Evolutionary conservation across 805 yeast species (phyloP).

Genomic region (Metschnikowia peoriensis): DNA sequence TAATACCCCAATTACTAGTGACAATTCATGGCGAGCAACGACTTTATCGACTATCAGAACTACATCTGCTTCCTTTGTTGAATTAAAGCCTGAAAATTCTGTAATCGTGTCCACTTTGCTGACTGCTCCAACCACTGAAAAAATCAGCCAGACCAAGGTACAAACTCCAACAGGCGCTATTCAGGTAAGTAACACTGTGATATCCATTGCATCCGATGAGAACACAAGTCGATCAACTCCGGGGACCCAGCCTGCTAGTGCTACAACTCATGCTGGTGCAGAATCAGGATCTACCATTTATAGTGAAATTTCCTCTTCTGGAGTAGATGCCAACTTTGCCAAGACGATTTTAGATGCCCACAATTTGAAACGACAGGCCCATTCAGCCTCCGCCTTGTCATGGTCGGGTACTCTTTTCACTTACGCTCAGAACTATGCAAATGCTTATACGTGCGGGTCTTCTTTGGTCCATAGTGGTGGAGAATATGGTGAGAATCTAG

Average conservation of each 20-base stretch:
- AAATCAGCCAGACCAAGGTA: background rate
- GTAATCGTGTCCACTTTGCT: background rate
- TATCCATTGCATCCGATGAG: background rate
- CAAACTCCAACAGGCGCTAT: background rate
- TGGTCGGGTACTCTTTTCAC: constrained; percentile 57
- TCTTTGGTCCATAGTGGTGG: constrained; percentile 18
- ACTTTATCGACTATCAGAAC: constrained; percentile 11
- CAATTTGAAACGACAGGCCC: constrained; percentile 34
- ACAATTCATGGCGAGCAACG: background rate
- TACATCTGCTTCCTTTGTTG: background rate
- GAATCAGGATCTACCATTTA: constrained; percentile 16
- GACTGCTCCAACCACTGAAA: background rate
- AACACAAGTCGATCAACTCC: background rate
- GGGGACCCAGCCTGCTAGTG: background rate
- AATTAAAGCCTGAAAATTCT: background rate
- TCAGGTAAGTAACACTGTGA: background rate
- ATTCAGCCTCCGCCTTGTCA: constrained; percentile 29
- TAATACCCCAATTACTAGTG: background rate
- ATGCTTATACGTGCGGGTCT: constrained; percentile 46
- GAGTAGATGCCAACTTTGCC: constrained; percentile 34
- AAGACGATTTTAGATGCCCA: constrained; percentile 54
- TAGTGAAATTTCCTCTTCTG: constrained; percentile 18
- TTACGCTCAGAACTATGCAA: constrained; percentile 51
- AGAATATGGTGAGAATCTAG: constrained; percentile 27
- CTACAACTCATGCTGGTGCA: constrained; percentile 6